Base-by-base conservation (phyloP, 2,329 filamentous ascomycete species). In the Ceratocystis papillata region DNA sequence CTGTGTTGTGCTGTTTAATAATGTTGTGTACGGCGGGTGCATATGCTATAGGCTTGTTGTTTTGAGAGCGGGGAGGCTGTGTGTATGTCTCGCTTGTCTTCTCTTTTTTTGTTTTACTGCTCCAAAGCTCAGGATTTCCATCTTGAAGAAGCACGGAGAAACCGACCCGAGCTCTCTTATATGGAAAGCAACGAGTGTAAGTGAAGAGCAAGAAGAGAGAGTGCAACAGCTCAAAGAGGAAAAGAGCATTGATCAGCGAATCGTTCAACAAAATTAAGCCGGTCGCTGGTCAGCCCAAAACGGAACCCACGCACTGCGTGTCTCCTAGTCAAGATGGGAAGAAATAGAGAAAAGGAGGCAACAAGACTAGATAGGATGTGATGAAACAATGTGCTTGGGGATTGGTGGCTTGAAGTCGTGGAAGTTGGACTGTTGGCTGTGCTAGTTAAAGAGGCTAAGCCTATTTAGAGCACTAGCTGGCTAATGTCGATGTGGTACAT, bases 391-490 rank as follows among this genome's bases (percentile, higher is more conserved):
- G 20, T 50, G 20, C 17, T 41, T 41, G 37, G 12, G 37, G 37
- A 4, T 4, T 20, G 22, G 7, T 50, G 20, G 20, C 17, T 20
- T 50, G 5, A 20, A 22, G 22, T 50, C 37, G 48, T 50, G 48
- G 6, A 10, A 22, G 48, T 8, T 25, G 48, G 5, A 5, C 12
- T 50, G 17, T 22, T 22, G 20, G 20, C 48, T 25, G 48, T 22
- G 48, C 48, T 50, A 50, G 48, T 50, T 12, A 10, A 41, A 22
- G 48, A 50, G 48, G 48, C 48, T 50, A 50, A 50, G 48, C 48
- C 48, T 20, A 22, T 50, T 50, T 4, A 50, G 46, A 50, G 20
- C 6, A 25, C 37, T 41, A 22, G 48, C 8, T 20, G 37, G 37
- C 10, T 41, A 41, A 15, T 25, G 17, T 22, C 12, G 20, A 20